A percentile compares a stretch with the other conserved stretches of the same genome.
Conservation (phyloP, 2,329 filamentous ascomycete genomes). For the Exophiala bonariae region DNA sequence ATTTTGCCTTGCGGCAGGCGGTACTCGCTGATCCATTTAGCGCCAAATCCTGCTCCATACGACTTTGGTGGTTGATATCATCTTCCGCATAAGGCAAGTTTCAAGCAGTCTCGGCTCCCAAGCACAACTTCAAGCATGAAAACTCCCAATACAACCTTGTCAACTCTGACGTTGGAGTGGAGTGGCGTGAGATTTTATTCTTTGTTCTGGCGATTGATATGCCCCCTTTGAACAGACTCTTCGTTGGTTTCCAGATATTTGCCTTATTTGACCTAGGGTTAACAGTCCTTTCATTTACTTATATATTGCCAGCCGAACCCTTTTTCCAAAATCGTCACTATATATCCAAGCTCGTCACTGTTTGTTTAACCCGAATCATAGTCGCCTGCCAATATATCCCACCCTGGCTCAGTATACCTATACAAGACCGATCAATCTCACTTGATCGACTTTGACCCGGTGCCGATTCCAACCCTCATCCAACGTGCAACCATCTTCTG, state of each 20-base stretch:
- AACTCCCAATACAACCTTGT: neutral
- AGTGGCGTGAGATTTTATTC: neutral
- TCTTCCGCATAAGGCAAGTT: neutral
- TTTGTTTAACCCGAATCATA: neutral
- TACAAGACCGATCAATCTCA: neutral
- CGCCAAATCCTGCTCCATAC: neutral
- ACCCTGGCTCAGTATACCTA: neutral
- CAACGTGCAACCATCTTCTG: neutral
- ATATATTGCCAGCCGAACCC: constrained; percentile 1
- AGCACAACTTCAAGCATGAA: neutral
- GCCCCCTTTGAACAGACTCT: neutral
- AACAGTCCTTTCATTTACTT: neutral
- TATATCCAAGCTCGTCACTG: neutral
- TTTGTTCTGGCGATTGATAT: neutral
- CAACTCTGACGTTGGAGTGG: neutral
- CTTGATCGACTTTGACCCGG: neutral
- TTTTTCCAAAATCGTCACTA: neutral
- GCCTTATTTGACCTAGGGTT: neutral
- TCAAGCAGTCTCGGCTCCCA: neutral
- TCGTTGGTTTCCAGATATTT: neutral
- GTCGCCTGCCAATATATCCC: neutral
- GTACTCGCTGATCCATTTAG: neutral
- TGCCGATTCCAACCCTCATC: neutral
- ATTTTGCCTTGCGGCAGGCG: neutral
- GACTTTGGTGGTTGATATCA: neutral